These are phyloP conservation scores for Escallonia rubra DNA, from an alignment of 129 eudicot species.

Conservation along the genomic window DNA sequence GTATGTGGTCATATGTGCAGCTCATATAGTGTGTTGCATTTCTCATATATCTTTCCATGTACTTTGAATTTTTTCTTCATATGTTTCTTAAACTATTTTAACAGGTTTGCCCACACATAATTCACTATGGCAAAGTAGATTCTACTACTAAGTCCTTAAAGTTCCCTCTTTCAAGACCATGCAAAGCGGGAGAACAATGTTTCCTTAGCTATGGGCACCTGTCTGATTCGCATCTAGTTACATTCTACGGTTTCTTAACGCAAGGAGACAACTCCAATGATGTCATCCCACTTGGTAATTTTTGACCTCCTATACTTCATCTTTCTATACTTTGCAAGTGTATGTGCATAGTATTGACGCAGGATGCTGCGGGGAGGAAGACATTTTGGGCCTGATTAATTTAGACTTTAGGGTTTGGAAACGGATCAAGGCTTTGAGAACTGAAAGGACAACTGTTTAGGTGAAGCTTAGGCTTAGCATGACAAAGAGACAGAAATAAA, in stretches of 20 bases:
- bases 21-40: neutral
- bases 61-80: neutral
- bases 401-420: no score
- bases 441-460: no score
- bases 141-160: constrained; percentile 48
- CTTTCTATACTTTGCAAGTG: neutral
- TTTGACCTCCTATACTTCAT: neutral
- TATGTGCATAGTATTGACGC: neutral
- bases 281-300: constrained; percentile 75
- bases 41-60: neutral
- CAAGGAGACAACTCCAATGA: constrained; percentile 71
- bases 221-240: constrained; percentile 69
- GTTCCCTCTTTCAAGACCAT: constrained; percentile 72
- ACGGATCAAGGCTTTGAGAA: no score
- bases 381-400: no score
- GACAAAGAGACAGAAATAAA: no score
- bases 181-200: constrained; percentile 77
- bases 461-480: no score
- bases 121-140: constrained; percentile 82
- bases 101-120: constrained; percentile 77
- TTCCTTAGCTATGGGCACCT: constrained; percentile 78
- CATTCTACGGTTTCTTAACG: constrained; percentile 80
- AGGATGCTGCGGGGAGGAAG: no score
- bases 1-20: no score
- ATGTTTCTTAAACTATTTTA: constrained; percentile 1